Evolutionary conservation across 2,329 filamentous ascomycete genomes (phyloP), one percentile per base, ranked within the genome.

Genomic region (Metarhizium rileyi): DNA sequence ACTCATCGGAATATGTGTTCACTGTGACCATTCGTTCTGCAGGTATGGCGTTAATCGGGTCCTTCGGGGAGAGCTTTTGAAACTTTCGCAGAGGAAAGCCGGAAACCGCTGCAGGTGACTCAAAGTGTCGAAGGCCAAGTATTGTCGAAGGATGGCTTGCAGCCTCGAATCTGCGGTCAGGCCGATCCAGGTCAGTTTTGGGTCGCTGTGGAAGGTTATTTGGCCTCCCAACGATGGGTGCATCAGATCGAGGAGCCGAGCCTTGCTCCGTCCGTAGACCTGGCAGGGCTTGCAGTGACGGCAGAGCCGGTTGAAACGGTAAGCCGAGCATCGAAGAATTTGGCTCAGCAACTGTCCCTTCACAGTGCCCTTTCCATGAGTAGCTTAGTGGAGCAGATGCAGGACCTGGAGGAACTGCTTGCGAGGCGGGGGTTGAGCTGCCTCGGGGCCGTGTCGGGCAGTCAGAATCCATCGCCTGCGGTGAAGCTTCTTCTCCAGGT

Each of bases 311-410:
- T 4, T 42, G n/a, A 42, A 42, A 40, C 10, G 20, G 27, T 25
- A 26, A 26, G n/a, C 25, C 46, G 10, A 47, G 40, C 23, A 49
- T 25, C 7, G 45, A 25, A 12, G 18, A 28, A 23, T 9, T 9
- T 9, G 42, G 6, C 28, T 48, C 45, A 20, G 47, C 20, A 38
- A 44, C 12, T 12, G 30, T 18, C 12, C 51, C 50, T 46, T 75
- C 72, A 46, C 70, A 67, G 50, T 53, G 59, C 50, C 76, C 71
- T 8, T 71, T 69, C 79, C 81, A 85, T 1, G 77, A 76, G 49
- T 80, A 77, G 47, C 70, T 80, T 8, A 80, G 79, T 1, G 83
- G 83, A 2, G 83, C 83, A 2, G 83, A 86, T 0, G 81, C 83
- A 10, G 83, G 82, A 0, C 82, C 82, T 0, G 81, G 76, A 1